Base-by-base conservation (phyloP, 176 grass and related monocot species). In the Sorghum bicolor region DNA sequence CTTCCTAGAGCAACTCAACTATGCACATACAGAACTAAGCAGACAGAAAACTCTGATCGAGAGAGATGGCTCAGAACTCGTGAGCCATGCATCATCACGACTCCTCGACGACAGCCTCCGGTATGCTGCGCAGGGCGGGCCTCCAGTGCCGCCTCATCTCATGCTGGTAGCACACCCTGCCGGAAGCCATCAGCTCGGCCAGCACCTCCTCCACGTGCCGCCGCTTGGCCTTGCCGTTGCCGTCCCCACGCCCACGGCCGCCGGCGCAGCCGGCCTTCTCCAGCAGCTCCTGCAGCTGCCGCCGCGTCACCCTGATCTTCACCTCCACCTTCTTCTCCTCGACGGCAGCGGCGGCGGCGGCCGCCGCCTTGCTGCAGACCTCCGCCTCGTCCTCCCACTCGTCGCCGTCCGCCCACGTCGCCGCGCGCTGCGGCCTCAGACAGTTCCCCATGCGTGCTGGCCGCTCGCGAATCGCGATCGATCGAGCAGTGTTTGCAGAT, bases 231-330 rank as follows among this genome's bases (percentile, higher is more conserved):
- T 79, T 83, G 45, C 45, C 43, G 11, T 78, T 31, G 11, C 85
- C 47, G 32, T 74, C 83, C 4, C 19, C 45, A 45, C 24, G 4
- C 4, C 19, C 45, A 45, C 24, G 4, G 29, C 80, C 73, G 2
- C 14, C 50, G 47, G 33, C 37, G 45, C 33, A 30, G 39, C 52
- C 77, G 47, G 65, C 57, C 62, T 77, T 83, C 68, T 70, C 66
- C 61, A 94, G 76, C 77, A 94, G 74, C 79, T 90, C 70, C 82
- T 92, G 87, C 55, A 92, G 70, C 58, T 88, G 93, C 79, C 88
- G 79, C 82, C 68, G 89, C 28, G 84, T 90, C 22, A 94, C 86
- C 69, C 58, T 88, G 74, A 94, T 87, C 82, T 88, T 94, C 78
- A 94, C 79, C 70, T 88, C 87, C 5, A 74, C 82, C 69, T 26